Percentiles rank a stretch among this genome's conserved stretches.
phyloP scores from a whole-genome alignment of 2,329 filamentous ascomycete species.

The Pseudogymnoascus pannorum region DNA sequence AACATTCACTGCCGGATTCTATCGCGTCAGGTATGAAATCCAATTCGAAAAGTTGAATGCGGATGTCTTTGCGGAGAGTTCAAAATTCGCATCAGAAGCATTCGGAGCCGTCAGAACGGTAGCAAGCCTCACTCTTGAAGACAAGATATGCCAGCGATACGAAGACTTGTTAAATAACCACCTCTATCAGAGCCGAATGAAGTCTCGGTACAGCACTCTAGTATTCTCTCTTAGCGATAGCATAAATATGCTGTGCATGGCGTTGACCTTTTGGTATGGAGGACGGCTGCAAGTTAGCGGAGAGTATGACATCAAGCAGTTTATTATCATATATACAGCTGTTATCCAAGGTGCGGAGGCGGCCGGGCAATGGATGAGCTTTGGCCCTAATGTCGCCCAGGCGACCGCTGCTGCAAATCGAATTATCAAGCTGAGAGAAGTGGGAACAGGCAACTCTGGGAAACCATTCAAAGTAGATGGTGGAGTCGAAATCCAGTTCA shows the following conservation, averaged over 20 bases:
- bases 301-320: conserved; percentile 38
- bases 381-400: conserved; percentile 49
- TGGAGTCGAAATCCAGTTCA: conserved; percentile 50
- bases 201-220: conserved; percentile 40
- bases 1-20: conserved; percentile 39
- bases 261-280: conserved; percentile 50
- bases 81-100: conserved; percentile 56
- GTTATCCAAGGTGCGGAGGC: conserved; percentile 46
- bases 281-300: conserved; percentile 33
- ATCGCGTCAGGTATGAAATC: conserved; percentile 46
- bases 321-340: conserved; percentile 48
- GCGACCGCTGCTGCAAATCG: conserved; percentile 52
- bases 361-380: conserved; percentile 46
- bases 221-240: conserved; percentile 49
- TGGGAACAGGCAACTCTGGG: conserved; percentile 7
- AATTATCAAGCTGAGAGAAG: conserved; percentile 38
- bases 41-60: conserved; percentile 51
- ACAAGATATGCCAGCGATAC: conserved; percentile 46
- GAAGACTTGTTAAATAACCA: conserved; percentile 39
- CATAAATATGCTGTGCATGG: conserved; percentile 49
- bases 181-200: conserved; percentile 39
- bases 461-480: conserved; percentile 23
- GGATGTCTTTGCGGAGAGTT: conserved; percentile 51
- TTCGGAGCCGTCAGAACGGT: conserved; percentile 57
- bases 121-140: conserved; percentile 52